phyloP scores from a whole-genome alignment of 1,284 basidiomycete genomes.

The Cryptococcus wingfieldii region DNA sequence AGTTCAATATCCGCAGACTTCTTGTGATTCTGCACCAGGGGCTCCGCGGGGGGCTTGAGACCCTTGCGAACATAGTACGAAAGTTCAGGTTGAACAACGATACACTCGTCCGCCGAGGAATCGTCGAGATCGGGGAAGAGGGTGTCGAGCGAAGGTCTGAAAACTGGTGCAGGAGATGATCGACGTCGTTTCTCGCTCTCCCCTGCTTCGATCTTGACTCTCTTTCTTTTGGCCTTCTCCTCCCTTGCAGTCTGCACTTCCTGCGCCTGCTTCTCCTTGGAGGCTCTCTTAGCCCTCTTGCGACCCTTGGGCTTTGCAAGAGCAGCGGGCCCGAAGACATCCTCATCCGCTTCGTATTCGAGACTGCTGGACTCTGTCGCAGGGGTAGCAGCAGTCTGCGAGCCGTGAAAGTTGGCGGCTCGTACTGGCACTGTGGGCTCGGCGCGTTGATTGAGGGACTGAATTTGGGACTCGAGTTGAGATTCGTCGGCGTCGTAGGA shows the following conservation, averaged over 20 bases:
- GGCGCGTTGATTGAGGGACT: not conserved
- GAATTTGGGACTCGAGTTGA: conserved; percentile 9
- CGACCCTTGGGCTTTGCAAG: not conserved
- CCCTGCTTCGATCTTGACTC: not conserved
- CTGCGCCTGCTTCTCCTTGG: not conserved
- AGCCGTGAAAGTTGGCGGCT: not conserved
- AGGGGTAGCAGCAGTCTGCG: not conserved
- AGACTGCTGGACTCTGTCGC: not conserved
- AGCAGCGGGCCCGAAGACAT: conserved; percentile 35
- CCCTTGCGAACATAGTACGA: conserved; percentile 6
- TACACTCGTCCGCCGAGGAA: conserved; percentile 12
- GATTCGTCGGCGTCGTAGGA: conserved; percentile 39
- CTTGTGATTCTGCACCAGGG: not conserved
- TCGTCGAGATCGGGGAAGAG: not conserved
- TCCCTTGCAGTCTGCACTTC: not conserved
- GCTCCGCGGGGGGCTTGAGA: conserved; percentile 1
- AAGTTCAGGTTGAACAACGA: conserved; percentile 6
- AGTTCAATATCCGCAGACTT: not conserved
- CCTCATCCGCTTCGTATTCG: conserved; percentile 9
- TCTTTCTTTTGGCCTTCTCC: conserved; percentile 3
- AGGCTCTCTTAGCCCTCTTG: not conserved
- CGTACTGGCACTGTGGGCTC: not conserved
- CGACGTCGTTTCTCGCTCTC: not conserved
- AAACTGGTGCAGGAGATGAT: not conserved
- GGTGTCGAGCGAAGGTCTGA: not conserved